Evolutionary conservation across 192 early-diverging fungal species (phyloP).

Genomic region (Coemansia asiatica): DNA sequence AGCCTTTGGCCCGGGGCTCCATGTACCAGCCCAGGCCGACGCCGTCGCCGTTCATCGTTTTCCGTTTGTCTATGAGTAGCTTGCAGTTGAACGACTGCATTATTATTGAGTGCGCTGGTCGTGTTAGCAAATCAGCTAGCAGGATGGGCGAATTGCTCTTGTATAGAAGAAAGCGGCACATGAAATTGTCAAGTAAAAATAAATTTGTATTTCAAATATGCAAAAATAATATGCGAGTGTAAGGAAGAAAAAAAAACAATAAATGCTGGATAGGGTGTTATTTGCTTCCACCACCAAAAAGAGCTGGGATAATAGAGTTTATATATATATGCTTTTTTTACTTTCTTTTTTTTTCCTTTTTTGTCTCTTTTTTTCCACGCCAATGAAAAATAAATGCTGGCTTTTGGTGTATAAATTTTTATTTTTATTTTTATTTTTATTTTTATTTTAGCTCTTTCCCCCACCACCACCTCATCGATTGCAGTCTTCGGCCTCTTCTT

Average conservation of each 20-base stretch:
- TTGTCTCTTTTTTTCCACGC: not conserved
- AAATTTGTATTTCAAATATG: no score
- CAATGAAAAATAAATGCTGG: not conserved
- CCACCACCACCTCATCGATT: no score
- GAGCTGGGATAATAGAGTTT: not conserved
- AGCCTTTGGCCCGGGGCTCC: slow-evolving; percentile 61
- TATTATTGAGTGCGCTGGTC: slow-evolving; percentile 76
- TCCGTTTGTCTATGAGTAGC: slow-evolving; percentile 62
- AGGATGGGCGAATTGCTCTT: slow-evolving; percentile 76
- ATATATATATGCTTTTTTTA: not conserved
- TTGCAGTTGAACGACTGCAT: slow-evolving; percentile 78
- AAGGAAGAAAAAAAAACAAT: slow-evolving; percentile 1
- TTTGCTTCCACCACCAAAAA: no score
- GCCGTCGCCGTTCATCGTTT: slow-evolving; percentile 77
- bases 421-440: slow-evolving; percentile 4
- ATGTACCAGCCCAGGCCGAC: slow-evolving; percentile 78
- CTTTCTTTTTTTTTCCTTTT: not conserved
- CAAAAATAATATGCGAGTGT: slow-evolving; percentile 6
- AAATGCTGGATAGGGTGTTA: no score
- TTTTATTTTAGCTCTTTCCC: not conserved
- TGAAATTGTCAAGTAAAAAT: no score
- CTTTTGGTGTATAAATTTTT: slow-evolving; percentile 3
- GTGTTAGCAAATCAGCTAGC: slow-evolving; percentile 70
- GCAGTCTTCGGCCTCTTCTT: no score
- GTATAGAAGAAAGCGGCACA: slow-evolving; percentile 77